These are phyloP conservation scores for Paracamarosporium sp. DNA, from an alignment of 2,329 filamentous ascomycete genomes.

Conservation along the genomic window DNA sequence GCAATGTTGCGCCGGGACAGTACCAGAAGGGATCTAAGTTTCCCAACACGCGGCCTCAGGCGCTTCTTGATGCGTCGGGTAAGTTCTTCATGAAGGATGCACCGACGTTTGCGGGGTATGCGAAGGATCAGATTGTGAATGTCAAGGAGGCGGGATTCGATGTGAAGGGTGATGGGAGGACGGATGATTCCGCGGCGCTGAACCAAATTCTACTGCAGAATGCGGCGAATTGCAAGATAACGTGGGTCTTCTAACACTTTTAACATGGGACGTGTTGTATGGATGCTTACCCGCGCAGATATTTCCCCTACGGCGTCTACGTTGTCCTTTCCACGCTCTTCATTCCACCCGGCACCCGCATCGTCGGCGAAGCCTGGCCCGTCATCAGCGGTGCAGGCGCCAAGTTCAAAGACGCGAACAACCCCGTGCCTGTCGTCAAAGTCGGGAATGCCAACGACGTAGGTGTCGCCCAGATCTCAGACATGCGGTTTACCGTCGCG, in stretches of 20 bases:
- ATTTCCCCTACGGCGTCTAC: constrained; percentile 25
- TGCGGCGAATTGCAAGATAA: constrained; percentile 5
- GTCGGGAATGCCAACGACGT: constrained; percentile 22
- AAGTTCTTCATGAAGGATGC: constrained; percentile 8
- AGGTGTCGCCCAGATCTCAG: constrained; percentile 23
- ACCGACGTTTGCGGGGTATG: constrained; percentile 1
- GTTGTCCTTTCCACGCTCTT: constrained; percentile 21
- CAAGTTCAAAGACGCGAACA: constrained; percentile 20
- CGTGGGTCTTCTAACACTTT: background rate
- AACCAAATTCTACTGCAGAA: constrained; percentile 5
- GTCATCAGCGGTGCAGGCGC: constrained; percentile 20
- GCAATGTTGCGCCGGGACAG: constrained; percentile 1
- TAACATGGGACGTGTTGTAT: background rate
- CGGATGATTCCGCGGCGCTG: constrained; percentile 1
- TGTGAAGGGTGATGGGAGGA: constrained; percentile 2
- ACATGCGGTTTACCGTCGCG: constrained; percentile 41
- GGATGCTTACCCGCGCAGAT: background rate
- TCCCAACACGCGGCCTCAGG: background rate
- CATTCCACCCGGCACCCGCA: constrained; percentile 16
- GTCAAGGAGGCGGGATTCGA: background rate
- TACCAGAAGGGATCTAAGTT: background rate
- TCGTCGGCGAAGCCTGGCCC: constrained; percentile 25
- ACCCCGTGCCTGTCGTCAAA: constrained; percentile 21
- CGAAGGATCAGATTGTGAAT: constrained; percentile 4
- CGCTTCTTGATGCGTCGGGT: background rate